Evolutionary conservation across 1,139 yeast species (phyloP).

Genomic region (Cylindricascospora bacillispora): DNA sequence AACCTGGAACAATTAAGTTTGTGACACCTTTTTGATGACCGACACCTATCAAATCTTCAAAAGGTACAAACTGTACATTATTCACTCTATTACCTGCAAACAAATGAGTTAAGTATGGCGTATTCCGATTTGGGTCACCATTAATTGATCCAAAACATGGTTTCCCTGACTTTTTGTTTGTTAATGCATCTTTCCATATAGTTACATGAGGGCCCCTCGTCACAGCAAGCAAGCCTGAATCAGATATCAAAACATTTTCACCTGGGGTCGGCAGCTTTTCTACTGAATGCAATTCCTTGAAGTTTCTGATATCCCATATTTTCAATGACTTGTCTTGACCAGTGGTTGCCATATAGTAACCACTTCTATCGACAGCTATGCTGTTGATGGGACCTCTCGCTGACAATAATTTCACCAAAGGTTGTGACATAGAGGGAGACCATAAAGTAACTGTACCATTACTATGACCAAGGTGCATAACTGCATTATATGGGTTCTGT

Average conservation of each 20-base stretch:
- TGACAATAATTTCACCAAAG: constrained; percentile 70
- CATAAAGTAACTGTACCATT: constrained; percentile 90
- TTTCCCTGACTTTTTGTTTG: constrained; percentile 27
- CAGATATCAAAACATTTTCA: constrained; percentile 65
- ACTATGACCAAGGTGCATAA: constrained; percentile 84
- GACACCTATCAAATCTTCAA: constrained; percentile 85
- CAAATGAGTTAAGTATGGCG: constrained; percentile 88
- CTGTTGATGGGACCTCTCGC: constrained; percentile 83
- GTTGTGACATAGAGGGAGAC: constrained; percentile 84
- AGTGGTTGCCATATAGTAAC: constrained; percentile 86
- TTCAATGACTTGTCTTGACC: constrained; percentile 79
- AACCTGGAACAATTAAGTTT: constrained; percentile 81
- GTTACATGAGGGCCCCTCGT: constrained; percentile 96
- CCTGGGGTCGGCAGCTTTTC: constrained; percentile 80
- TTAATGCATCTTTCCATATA: constrained; percentile 68
- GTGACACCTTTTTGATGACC: constrained; percentile 75
- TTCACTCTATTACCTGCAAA: constrained; percentile 66
- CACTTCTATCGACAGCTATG: constrained; percentile 81
- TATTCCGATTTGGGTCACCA: constrained; percentile 28
- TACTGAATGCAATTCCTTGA: constrained; percentile 51
- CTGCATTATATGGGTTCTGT: constrained; percentile 93
- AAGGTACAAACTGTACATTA: constrained; percentile 70
- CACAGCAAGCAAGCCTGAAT: constrained; percentile 73
- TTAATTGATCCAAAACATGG: constrained; percentile 30
- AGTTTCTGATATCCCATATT: constrained; percentile 88